Base-by-base conservation (phyloP, 768 basidiomycete genomes). In the Serendipita sp. region DNA sequence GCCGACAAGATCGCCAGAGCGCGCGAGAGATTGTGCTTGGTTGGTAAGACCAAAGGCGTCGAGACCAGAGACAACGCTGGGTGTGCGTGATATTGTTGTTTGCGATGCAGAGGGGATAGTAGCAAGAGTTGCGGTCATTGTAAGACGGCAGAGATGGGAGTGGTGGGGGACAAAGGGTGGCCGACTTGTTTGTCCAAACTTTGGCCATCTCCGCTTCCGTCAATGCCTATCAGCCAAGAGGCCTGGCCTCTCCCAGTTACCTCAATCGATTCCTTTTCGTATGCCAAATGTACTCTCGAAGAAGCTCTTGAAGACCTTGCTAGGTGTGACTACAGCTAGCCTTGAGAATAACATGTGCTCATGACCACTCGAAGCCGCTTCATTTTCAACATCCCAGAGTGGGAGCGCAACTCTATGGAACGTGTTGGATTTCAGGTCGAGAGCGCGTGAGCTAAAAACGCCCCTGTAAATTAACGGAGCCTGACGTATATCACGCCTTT, bases 351-450 rank as follows among this genome's bases (percentile, higher is more conserved):
- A 54, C 63, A 64, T 52, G 67, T 35, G n/a, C 63, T 63, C 18
- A 67, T 64, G 34, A 38, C 28, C 58, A 15, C 60, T 38, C 54
- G 15, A 68, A 95, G 91, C 74, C 91, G 96, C 62, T 98, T 98
- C 73, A 90, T 99, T 69, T 81, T 98, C 69, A 98, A 98, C 75
- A 83, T 99, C 66, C 95, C 96, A 23, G 86, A 89, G 68, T 88
- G 89, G 72, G 96, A 99, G 76, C 83, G 95, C 65, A 82, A 83
- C 58, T 91, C 89, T 15, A 79, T 95, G 64, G 94, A 96, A 72
- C 84, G 96, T 66, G 85, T 98, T 70, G 97, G 91, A 76, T 99
- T 98, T 76, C 95, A 98, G 76, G 91, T 98, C 67, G 96, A 99
- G 75, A 94, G 98, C 81, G 96, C 95, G 91, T 98, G 73, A 71